These are phyloP conservation scores for Starmerella scarabaei DNA, from an alignment of 805 yeast genomes.

Conservation along the genomic window DNA sequence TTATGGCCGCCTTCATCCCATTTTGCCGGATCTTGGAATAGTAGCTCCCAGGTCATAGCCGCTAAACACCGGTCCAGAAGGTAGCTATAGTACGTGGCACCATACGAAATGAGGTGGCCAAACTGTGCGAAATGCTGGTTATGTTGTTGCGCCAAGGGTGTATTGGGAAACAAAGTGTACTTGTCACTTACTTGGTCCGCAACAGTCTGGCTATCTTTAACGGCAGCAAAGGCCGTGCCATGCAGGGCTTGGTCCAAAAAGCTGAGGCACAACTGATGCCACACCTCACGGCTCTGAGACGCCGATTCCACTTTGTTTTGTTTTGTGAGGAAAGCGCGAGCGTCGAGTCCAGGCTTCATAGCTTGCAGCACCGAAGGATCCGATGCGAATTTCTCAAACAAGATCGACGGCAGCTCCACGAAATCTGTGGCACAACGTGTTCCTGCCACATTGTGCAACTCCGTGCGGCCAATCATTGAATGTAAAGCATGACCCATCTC, in stretches of 20 bases:
- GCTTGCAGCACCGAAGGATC: constrained; percentile 59
- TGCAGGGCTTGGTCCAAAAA: constrained; percentile 74
- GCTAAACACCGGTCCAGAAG: constrained; percentile 88
- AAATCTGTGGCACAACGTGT: constrained; percentile 93
- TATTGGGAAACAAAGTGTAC: constrained; percentile 51
- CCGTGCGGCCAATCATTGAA: constrained; percentile 87
- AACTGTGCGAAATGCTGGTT: constrained; percentile 90
- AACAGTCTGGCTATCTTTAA: constrained; percentile 24
- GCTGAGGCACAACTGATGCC: constrained; percentile 83
- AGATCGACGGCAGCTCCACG: constrained; percentile 91
- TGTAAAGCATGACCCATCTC: constrained; percentile 99
- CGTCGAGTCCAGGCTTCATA: constrained; percentile 13
- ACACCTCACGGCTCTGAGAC: constrained; percentile 58
- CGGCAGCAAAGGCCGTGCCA: constrained; percentile 23
- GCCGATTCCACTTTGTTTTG: constrained; percentile 11
- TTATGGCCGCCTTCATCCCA: constrained; percentile 60
- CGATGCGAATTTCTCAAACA: constrained; percentile 86
- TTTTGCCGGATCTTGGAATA: constrained; percentile 61
- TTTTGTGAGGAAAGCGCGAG: constrained; percentile 5
- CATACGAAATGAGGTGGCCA: constrained; percentile 86
- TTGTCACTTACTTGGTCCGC: constrained; percentile 55
- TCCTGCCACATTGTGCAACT: constrained; percentile 82
- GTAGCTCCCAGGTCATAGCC: constrained; percentile 60
- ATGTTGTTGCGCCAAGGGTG: constrained; percentile 23
- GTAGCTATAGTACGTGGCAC: constrained; percentile 87